Percentiles rank a stretch among this genome's conserved stretches.
phyloP scores from a whole-genome alignment of 345 rosid genomes.

The Rhizophora mangle region DNA sequence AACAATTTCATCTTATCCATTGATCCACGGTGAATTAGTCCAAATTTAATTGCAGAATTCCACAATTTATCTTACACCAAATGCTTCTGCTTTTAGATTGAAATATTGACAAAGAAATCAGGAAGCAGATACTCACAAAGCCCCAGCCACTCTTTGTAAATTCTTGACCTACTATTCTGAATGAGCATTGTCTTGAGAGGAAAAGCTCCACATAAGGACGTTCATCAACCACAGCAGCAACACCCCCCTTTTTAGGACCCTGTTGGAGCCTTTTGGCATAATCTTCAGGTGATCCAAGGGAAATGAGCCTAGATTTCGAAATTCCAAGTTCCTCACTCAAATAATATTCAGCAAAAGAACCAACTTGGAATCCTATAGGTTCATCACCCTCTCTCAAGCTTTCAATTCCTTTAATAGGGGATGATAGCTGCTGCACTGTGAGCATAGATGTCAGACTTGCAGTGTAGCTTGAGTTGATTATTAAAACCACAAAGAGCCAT shows the following conservation, averaged over 20 bases:
- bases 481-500: constrained; percentile 90
- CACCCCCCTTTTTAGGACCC: constrained; percentile 84
- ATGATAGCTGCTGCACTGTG: constrained; percentile 85
- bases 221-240: constrained; percentile 85
- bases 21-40: not conserved
- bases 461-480: constrained; percentile 94
- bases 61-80: not conserved
- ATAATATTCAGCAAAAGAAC: constrained; percentile 82
- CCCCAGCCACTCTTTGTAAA: constrained; percentile 96
- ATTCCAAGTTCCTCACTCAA: constrained; percentile 70
- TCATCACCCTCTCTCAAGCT: constrained; percentile 60
- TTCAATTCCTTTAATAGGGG: constrained; percentile 74
- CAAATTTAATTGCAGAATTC: not conserved
- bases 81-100: not conserved
- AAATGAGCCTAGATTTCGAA: constrained; percentile 59
- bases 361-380: constrained; percentile 79
- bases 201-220: constrained; percentile 73
- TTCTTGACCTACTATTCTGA: constrained; percentile 70
- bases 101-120: not conserved
- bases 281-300: constrained; percentile 81
- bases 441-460: constrained; percentile 92
- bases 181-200: constrained; percentile 72
- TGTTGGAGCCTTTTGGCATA: constrained; percentile 60
- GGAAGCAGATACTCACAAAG: constrained; percentile 56
- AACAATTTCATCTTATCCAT: not conserved